These are phyloP conservation scores for Ogataea corticis DNA, from an alignment of 805 yeast genomes.

Conservation along the genomic window DNA sequence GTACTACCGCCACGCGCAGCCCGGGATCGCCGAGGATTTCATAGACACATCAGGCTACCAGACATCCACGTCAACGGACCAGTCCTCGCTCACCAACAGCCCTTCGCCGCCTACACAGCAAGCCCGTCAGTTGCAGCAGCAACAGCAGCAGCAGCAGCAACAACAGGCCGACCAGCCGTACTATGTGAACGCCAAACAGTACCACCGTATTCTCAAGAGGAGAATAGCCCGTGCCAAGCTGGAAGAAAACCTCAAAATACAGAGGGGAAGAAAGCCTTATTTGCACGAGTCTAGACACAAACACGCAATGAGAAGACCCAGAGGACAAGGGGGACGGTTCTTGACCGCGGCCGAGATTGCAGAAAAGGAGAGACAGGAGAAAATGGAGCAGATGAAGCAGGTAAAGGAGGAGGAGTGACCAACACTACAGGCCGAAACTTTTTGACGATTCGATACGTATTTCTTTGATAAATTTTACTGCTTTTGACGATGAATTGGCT, in stretches of 20 bases:
- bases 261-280: slow-evolving; percentile 90
- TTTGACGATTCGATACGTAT: slow-evolving; percentile 1
- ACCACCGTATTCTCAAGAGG: slow-evolving; percentile 90
- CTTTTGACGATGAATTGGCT: background rate
- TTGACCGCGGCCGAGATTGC: slow-evolving; percentile 92
- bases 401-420: slow-evolving; percentile 10
- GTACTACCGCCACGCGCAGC: slow-evolving; percentile 17
- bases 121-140: slow-evolving; percentile 4
- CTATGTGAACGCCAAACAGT: slow-evolving; percentile 97
- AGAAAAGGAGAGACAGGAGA: slow-evolving; percentile 52
- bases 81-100: slow-evolving; percentile 21
- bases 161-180: slow-evolving; percentile 75
- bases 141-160: slow-evolving; percentile 13
- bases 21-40: slow-evolving; percentile 18
- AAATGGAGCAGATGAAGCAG: slow-evolving; percentile 23
- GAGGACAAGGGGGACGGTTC: slow-evolving; percentile 98
- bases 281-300: slow-evolving; percentile 96
- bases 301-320: slow-evolving; percentile 98
- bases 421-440: no score
- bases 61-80: slow-evolving; percentile 23
- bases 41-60: slow-evolving; percentile 21
- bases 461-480: background rate
- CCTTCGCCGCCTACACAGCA: slow-evolving; percentile 22
- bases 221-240: slow-evolving; percentile 91
- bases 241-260: slow-evolving; percentile 84